These are phyloP conservation scores for Globisporangium camurandrum DNA, from an alignment of 352 stramenopile species.

Conservation along the genomic window DNA sequence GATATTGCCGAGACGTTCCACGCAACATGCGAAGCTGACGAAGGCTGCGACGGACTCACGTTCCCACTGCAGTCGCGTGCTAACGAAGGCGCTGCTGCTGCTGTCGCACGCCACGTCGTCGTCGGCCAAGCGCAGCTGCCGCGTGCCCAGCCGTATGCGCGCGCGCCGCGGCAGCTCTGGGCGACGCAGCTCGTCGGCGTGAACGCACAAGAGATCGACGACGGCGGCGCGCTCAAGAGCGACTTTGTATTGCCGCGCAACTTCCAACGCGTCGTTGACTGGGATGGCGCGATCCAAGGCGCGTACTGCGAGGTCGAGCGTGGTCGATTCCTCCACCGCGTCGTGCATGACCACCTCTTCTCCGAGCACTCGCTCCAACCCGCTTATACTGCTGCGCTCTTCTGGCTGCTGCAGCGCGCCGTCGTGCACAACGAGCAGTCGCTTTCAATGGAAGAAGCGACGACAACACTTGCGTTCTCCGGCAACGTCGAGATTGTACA, in stretches of 20 bases:
- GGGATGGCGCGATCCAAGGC: conserved; percentile 20
- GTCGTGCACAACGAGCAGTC: conserved; percentile 19
- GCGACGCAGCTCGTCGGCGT: conserved; percentile 33
- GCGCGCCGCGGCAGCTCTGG: conserved; percentile 5
- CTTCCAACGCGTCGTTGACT: conserved; percentile 24
- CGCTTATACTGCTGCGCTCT: conserved; percentile 36
- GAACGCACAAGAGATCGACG: conserved; percentile 46
- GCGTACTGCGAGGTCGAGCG: conserved; percentile 37
- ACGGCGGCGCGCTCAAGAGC: conserved; percentile 35
- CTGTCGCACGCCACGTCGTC: conserved; percentile 14
- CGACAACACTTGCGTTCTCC: conserved; percentile 19
- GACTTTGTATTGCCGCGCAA: conserved; percentile 49
- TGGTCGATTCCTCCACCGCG: conserved; percentile 27
- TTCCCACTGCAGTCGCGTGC: conserved; percentile 12
- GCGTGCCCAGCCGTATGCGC: conserved; percentile 24
- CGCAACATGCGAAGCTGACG: conserved; percentile 10
- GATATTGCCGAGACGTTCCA: conserved; percentile 26
- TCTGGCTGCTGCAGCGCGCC: conserved; percentile 48
- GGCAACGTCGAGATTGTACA: conserved; percentile 21
- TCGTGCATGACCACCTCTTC: conserved; percentile 37
- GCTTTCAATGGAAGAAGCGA: conserved; percentile 8
- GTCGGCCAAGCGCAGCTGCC: conserved; percentile 20
- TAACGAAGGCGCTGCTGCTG: conserved; percentile 4
- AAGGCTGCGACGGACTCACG: conserved; percentile 21
- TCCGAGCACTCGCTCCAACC: conserved; percentile 39